Percentiles rank a stretch among this genome's conserved stretches.
Evolutionary conservation across 1,284 basidiomycete genomes (phyloP).

Genomic region (Irpex sp.): DNA sequence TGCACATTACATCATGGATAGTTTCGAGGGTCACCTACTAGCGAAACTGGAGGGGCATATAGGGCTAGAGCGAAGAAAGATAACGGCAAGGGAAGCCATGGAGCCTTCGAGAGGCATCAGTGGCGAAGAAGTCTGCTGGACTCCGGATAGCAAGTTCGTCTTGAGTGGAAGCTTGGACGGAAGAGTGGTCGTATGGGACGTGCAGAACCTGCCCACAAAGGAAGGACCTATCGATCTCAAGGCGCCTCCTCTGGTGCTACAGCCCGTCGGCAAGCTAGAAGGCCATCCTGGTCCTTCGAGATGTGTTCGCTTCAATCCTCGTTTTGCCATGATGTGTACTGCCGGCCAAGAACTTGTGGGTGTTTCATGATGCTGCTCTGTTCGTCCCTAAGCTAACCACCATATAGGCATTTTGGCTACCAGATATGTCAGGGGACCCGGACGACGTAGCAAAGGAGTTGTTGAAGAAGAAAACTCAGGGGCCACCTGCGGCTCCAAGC

Average conservation of each 20-base stretch:
- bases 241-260: constrained; percentile 45
- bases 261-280: constrained; percentile 59
- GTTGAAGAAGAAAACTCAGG: constrained; percentile 31
- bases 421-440: constrained; percentile 53
- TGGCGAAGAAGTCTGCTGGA: constrained; percentile 91
- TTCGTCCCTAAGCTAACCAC: constrained; percentile 1
- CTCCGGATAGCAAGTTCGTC: constrained; percentile 87
- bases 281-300: constrained; percentile 80
- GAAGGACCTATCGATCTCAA: constrained; percentile 52
- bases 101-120: constrained; percentile 75
- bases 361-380: constrained; percentile 15
- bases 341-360: constrained; percentile 84
- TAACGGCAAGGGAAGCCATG: constrained; percentile 52
- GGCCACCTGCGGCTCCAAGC: constrained; percentile 1
- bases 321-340: constrained; percentile 83
- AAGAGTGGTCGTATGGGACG: constrained; percentile 78
- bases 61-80: constrained; percentile 63
- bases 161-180: constrained; percentile 83
- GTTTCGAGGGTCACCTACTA: constrained; percentile 79
- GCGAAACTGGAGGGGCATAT: constrained; percentile 81
- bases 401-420: constrained; percentile 77
- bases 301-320: constrained; percentile 86
- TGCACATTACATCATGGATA: constrained; percentile 90
- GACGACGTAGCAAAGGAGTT: constrained; percentile 50
- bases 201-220: constrained; percentile 52